phyloP scores from a whole-genome alignment of 495 filamentous ascomycete species.

The Hapsidospora chrysogenum region DNA sequence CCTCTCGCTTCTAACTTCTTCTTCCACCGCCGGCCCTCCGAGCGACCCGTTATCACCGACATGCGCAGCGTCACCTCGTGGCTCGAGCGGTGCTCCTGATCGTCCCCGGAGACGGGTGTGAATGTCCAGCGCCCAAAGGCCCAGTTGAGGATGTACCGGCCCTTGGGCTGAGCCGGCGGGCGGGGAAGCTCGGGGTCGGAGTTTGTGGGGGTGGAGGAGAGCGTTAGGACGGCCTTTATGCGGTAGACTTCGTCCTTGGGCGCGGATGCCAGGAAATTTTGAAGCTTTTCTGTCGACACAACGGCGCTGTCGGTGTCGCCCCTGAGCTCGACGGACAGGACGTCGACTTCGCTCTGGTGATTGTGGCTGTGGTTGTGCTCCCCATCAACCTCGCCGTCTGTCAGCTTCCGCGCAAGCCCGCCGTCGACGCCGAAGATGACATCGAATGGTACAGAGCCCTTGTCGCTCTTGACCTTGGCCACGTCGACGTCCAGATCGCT shows the following conservation, averaged over 20 bases:
- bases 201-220: slow-evolving; percentile 34
- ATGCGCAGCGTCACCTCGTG: slow-evolving; percentile 44
- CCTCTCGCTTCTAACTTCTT: slow-evolving; percentile 55
- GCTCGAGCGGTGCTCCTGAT: slow-evolving; percentile 28
- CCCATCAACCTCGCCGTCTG: slow-evolving; percentile 15
- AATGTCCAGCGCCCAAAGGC: slow-evolving; percentile 93
- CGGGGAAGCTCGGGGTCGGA: slow-evolving; percentile 33
- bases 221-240: slow-evolving; percentile 75
- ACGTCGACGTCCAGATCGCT: slow-evolving; percentile 72
- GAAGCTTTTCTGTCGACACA: slow-evolving; percentile 49
- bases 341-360: slow-evolving; percentile 81
- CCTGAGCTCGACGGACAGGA: slow-evolving; percentile 56
- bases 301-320: slow-evolving; percentile 14
- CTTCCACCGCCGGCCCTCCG: slow-evolving; percentile 80
- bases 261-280: slow-evolving; percentile 43
- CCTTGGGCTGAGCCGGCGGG: slow-evolving; percentile 1
- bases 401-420: slow-evolving; percentile 47
- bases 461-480: slow-evolving; percentile 65
- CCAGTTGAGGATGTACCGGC: slow-evolving; percentile 83
- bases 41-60: slow-evolving; percentile 70
- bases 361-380: slow-evolving; percentile 22
- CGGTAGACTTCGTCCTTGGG: slow-evolving; percentile 88
- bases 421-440: slow-evolving; percentile 80
- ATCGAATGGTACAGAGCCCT: slow-evolving; percentile 54
- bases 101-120: slow-evolving; percentile 35